Evolutionary conservation across 306 rosid genomes (phyloP).

Genomic region (Begonia peltatifolia): DNA sequence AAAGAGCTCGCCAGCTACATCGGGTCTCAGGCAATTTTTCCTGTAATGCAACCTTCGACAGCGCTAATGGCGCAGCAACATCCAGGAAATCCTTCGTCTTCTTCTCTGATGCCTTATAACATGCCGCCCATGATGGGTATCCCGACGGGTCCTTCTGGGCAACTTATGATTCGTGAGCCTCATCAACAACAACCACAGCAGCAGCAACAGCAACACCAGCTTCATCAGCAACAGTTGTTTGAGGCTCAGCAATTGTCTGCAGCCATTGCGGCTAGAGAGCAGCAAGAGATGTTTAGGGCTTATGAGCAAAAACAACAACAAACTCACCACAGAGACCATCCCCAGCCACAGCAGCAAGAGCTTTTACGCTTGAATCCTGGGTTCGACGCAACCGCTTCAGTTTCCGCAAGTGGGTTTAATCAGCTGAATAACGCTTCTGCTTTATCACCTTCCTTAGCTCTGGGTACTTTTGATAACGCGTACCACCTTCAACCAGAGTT

Average conservation of each 20-base stretch:
- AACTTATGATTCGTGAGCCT: conserved; percentile 37
- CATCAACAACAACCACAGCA: conserved; percentile 1
- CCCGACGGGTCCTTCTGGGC: conserved; percentile 10
- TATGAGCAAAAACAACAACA: conserved; percentile 24
- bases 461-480: conserved; percentile 44
- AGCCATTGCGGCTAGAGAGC: conserved; percentile 48
- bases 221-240: conserved; percentile 31
- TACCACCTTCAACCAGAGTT: conserved; percentile 39
- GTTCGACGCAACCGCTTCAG: conserved; percentile 32
- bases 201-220: conserved; percentile 14
- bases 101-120: conserved; percentile 23
- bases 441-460: conserved; percentile 56
- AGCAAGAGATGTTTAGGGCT: conserved; percentile 43
- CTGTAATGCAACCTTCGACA: conserved; percentile 10
- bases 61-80: conserved; percentile 18
- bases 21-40: conserved; percentile 50
- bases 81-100: conserved; percentile 13
- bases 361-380: conserved; percentile 40
- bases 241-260: conserved; percentile 69
- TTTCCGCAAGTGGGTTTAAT: conserved; percentile 32
- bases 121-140: conserved; percentile 21
- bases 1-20: conserved; percentile 59
- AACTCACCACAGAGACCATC: neutral
- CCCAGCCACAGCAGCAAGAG: conserved; percentile 30
- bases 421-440: conserved; percentile 25